A percentile compares a stretch with the other conserved stretches of the same genome.
These are phyloP conservation scores for Bretschneidera sinensis DNA, from an alignment of 345 rosid genomes.

Conservation along the genomic window DNA sequence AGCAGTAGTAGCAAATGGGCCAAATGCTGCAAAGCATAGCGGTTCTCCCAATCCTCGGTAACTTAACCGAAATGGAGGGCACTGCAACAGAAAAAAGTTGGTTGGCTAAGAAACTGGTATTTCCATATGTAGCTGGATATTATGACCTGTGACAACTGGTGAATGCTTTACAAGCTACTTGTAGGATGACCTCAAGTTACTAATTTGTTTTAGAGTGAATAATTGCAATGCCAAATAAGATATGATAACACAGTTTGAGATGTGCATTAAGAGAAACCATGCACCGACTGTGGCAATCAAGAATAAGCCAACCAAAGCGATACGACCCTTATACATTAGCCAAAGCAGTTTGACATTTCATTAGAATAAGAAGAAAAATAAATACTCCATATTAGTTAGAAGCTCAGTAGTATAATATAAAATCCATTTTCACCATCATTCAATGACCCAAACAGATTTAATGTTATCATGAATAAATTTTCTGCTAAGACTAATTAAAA, in stretches of 20 bases:
- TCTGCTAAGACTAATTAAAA: too few species aligned
- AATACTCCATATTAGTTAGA: too few species aligned
- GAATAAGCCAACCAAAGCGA: too few species aligned
- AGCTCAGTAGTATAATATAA: too few species aligned
- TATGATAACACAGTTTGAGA: not conserved
- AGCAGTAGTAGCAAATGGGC: constrained; percentile 91
- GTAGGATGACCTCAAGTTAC: not conserved
- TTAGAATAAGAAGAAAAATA: too few species aligned
- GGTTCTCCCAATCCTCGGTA: constrained; percentile 96
- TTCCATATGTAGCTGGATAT: not conserved
- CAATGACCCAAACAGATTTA: not conserved
- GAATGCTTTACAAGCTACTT: not conserved
- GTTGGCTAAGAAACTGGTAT: not conserved
- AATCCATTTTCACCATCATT: not conserved
- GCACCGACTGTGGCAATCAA: too few species aligned
- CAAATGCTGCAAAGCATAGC: constrained; percentile 84
- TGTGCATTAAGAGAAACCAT: too few species aligned
- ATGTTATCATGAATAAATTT: too few species aligned
- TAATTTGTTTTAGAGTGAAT: not conserved
- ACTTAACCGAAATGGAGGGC: constrained; percentile 92
- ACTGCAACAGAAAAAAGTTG: constrained; percentile 28
- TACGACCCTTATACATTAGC: too few species aligned
- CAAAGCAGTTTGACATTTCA: too few species aligned
- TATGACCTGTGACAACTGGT: not conserved
- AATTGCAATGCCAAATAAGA: not conserved